These are phyloP conservation scores for Verticillium isaacii DNA, from an alignment of 2,329 filamentous ascomycete species.

Conservation along the genomic window DNA sequence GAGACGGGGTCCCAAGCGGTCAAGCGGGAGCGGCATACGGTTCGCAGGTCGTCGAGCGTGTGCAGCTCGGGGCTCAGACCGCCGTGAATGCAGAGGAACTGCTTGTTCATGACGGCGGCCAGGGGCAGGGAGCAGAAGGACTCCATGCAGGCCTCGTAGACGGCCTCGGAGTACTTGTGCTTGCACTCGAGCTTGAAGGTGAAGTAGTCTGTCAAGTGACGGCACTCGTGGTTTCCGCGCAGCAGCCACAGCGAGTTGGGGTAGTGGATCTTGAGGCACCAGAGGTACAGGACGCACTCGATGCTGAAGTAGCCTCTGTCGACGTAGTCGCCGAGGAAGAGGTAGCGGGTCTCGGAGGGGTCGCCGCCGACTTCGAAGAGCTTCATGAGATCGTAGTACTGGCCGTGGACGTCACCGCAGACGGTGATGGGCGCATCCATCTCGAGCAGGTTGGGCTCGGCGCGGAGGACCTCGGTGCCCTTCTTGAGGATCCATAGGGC, in stretches of 20 bases:
- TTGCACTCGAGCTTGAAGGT: conserved; percentile 99
- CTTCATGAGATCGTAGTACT: conserved; percentile 99
- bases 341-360: conserved; percentile 90
- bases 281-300: conserved; percentile 96
- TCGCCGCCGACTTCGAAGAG: conserved; percentile 97
- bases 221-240: conserved; percentile 96
- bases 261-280: conserved; percentile 98
- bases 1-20: not conserved
- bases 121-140: conserved; percentile 93
- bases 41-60: conserved; percentile 90
- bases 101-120: conserved; percentile 99
- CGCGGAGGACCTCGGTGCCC: conserved; percentile 80
- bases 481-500: conserved; percentile 90
- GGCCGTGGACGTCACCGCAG: conserved; percentile 95
- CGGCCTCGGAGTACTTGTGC: conserved; percentile 95
- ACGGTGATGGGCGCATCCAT: conserved; percentile 99
- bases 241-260: conserved; percentile 95
- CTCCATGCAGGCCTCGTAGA: conserved; percentile 98
- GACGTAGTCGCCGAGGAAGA: conserved; percentile 97
- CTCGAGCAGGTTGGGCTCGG: conserved; percentile 93
- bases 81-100: conserved; percentile 97
- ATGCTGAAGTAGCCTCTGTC: conserved; percentile 99
- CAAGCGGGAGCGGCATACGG: conserved; percentile 44
- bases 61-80: conserved; percentile 94
- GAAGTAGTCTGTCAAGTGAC: conserved; percentile 98